phyloP scores from a whole-genome alignment of 2,329 filamentous ascomycete genomes.

The Nannizziopsis barbatae region DNA sequence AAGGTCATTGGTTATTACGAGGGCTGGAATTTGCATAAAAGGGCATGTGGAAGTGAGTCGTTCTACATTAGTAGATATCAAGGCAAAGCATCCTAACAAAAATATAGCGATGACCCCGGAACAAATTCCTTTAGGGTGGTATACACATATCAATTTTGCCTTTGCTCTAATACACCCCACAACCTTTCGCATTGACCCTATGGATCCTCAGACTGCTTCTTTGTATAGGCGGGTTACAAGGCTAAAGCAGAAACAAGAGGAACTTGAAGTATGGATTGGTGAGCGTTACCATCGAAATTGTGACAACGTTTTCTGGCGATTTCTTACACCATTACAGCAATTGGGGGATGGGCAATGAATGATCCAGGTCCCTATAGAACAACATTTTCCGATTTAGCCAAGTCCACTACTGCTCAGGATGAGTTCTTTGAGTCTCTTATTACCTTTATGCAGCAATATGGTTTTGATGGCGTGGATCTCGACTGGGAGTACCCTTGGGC shows the following conservation, averaged over 20 bases:
- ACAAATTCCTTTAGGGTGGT: constrained; percentile 14
- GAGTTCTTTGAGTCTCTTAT: constrained; percentile 32
- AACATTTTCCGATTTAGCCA: constrained; percentile 20
- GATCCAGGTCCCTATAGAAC: constrained; percentile 20
- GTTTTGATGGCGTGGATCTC: constrained; percentile 39
- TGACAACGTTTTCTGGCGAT: constrained; percentile 17
- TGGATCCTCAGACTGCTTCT: constrained; percentile 15
- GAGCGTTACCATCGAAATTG: constrained; percentile 18
- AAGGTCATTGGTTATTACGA: constrained; percentile 31
- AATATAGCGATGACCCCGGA: constrained; percentile 7
- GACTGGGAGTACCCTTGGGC: constrained; percentile 36
- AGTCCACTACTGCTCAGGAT: constrained; percentile 12
- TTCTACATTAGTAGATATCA: background rate
- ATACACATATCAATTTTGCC: constrained; percentile 15
- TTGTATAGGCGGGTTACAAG: constrained; percentile 16
- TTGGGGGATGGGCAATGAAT: constrained; percentile 37
- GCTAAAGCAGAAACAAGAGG: background rate
- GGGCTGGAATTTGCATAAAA: constrained; percentile 18
- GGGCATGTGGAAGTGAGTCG: constrained; percentile 19
- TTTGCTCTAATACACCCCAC: constrained; percentile 32
- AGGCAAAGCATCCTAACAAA: background rate
- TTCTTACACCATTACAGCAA: constrained; percentile 21
- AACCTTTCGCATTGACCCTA: constrained; percentile 21
- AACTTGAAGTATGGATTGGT: constrained; percentile 9
- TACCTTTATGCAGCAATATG: constrained; percentile 33